Base-by-base conservation (phyloP, 441 rosid species). In the Metrosideros polymorpha region DNA sequence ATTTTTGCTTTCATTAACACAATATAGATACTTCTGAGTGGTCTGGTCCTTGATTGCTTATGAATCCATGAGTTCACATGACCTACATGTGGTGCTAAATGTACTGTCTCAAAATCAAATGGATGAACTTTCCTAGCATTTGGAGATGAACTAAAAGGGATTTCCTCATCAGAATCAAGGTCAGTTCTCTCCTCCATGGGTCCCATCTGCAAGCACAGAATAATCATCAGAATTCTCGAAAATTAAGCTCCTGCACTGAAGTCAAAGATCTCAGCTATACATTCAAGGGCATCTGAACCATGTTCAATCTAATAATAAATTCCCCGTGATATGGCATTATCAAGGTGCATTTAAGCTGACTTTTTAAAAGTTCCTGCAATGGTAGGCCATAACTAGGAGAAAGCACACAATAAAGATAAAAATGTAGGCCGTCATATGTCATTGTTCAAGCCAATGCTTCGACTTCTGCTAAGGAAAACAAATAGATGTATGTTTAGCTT, bases 81-180 rank as follows among this genome's bases (percentile, higher is more conserved):
- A 84, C 84, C 87, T 8, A 35, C 76, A 83, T 18, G 56, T 4
- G 89, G 32, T n/a, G 45, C 25, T 55, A 45, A 22, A 51, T 47
- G 83, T 49, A 57, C 54, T 30, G 59, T 54, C 86, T 88, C 93
- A 63, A 82, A 91, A 86, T 89, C 85, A 63, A 91, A 90, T 25
- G 90, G 27, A 24, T 66, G 90, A 45, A 87, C 84, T 88, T 91
- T 90, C 79, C 85, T 88, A 12, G 77, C 45, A 12, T 86, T 59
- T 13, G 93, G 89, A 27, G 94, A 88, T 85, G 93, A 86, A 84
- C 88, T 89, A 27, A 92, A 92, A 54, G 89, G 92, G 56, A 88
- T 88, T 85, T 87, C 91, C 82, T 91, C 91, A 43, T 88, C 89
- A 51, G 92, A 91, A 84, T 91, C 91, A 54, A 90, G 87, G 49